A percentile compares a stretch with the other conserved stretches of the same genome.
Conservation (phyloP, 352 stramenopile species). For the Pythium oligandrum region DNA sequence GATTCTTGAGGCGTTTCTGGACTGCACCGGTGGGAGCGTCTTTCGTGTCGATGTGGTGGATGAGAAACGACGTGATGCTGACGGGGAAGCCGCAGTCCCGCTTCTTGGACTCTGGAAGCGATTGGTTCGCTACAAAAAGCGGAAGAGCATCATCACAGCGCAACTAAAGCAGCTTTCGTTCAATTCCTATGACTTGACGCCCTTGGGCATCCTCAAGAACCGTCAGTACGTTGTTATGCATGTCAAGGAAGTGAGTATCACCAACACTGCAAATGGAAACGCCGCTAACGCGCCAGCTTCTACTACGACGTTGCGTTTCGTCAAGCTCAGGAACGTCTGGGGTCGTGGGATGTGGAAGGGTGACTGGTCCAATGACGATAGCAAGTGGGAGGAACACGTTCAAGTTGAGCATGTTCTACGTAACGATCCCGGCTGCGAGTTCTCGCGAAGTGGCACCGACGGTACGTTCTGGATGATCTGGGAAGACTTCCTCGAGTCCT, state of each 20-base stretch:
- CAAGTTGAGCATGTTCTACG: conserved; percentile 66
- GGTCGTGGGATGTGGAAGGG: conserved; percentile 72
- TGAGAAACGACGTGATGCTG: conserved; percentile 20
- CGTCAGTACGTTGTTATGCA: conserved; percentile 70
- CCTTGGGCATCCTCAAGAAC: conserved; percentile 70
- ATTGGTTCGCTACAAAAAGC: conserved; percentile 48
- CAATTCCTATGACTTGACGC: conserved; percentile 51
- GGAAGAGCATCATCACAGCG: conserved; percentile 58
- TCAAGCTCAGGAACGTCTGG: conserved; percentile 84
- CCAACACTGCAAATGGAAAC: conserved; percentile 1
- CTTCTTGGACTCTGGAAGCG: conserved; percentile 55
- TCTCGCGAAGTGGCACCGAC: conserved; percentile 63
- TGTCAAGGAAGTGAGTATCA: conserved; percentile 48
- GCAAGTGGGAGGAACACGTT: conserved; percentile 79
- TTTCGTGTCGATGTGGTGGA: conserved; percentile 68
- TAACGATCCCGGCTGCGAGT: conserved; percentile 49
- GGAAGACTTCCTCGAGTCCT: conserved; percentile 67
- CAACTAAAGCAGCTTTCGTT: conserved; percentile 71
- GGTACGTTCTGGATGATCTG: conserved; percentile 84
- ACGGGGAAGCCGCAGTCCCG: conserved; percentile 20
- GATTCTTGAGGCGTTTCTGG: conserved; percentile 82
- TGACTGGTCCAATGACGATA: conserved; percentile 80
- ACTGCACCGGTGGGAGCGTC: conserved; percentile 84
- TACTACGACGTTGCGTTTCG: conserved; percentile 43
- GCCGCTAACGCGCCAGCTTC: not conserved